These are phyloP conservation scores for Orbilia blumenaviensis DNA, from an alignment of 2,329 filamentous ascomycete genomes.

Conservation along the genomic window DNA sequence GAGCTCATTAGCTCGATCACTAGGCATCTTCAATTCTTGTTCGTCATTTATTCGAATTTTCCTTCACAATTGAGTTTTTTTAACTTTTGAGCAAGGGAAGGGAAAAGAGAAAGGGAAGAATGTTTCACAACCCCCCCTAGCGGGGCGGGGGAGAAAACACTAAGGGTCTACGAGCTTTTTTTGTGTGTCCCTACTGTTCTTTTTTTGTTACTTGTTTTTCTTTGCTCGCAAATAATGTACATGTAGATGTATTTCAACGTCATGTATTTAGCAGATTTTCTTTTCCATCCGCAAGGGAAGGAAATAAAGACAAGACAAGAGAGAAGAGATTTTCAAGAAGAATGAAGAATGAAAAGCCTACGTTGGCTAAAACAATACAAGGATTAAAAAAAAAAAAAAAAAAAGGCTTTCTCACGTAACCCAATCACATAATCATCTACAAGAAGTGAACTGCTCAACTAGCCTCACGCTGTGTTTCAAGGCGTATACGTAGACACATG, in stretches of 20 bases:
- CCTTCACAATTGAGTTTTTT: slow-evolving; percentile 29
- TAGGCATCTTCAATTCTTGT: slow-evolving; percentile 34
- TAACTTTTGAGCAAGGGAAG: slow-evolving; percentile 28
- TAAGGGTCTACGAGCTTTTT: slow-evolving; percentile 14
- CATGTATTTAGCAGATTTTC: slow-evolving; percentile 44
- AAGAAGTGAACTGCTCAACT: neutral
- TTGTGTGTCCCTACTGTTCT: slow-evolving; percentile 30
- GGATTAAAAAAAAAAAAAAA: slow-evolving; percentile 11
- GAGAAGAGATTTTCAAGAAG: neutral
- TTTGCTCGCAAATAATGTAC: slow-evolving; percentile 18
- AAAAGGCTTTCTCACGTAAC: neutral
- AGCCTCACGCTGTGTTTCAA: slow-evolving; percentile 19
- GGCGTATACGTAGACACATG: slow-evolving; percentile 27
- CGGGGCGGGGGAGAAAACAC: slow-evolving; percentile 1
- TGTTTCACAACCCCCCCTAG: slow-evolving; percentile 14
- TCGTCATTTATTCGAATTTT: slow-evolving; percentile 38
- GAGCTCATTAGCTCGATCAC: slow-evolving; percentile 54
- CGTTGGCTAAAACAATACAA: slow-evolving; percentile 39
- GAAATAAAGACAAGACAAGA: neutral
- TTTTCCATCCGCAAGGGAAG: slow-evolving; percentile 6
- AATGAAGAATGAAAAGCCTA: slow-evolving; percentile 42
- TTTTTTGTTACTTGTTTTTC: slow-evolving; percentile 19
- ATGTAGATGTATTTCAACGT: slow-evolving; percentile 49
- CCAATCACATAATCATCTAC: neutral
- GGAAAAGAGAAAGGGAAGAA: slow-evolving; percentile 28